Conservation (phyloP, 495 filamentous ascomycete genomes). For the Endocarpon pusillum region DNA sequence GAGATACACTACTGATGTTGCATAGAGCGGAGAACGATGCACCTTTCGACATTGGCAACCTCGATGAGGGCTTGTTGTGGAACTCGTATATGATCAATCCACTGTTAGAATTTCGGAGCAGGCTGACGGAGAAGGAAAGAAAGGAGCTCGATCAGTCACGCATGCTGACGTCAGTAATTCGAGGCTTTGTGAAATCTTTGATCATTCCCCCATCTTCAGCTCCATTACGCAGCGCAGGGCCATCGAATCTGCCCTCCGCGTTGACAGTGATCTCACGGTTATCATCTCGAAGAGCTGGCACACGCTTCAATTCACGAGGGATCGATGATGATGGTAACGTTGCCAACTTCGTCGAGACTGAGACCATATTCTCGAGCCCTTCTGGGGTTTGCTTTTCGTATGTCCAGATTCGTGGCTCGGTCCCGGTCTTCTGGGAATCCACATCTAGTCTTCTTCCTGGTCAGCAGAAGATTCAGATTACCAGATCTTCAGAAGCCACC, state of each 20-base stretch:
- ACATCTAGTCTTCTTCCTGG: constrained; percentile 69
- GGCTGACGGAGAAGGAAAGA: constrained; percentile 54
- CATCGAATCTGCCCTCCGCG: constrained; percentile 57
- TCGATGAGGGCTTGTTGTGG: constrained; percentile 87
- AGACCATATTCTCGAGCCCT: constrained; percentile 52
- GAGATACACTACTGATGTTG: constrained; percentile 28
- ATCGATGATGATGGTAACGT: constrained; percentile 97
- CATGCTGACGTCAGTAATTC: constrained; percentile 83
- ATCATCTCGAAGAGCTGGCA: constrained; percentile 83
- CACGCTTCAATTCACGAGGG: constrained; percentile 86
- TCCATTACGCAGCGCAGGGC: constrained; percentile 24
- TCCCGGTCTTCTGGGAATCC: constrained; percentile 97
- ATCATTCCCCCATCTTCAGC: constrained; percentile 54
- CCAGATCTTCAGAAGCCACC: constrained; percentile 75
- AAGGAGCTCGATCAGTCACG: constrained; percentile 62
- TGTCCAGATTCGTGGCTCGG: constrained; percentile 76
- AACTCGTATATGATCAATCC: constrained; percentile 96
- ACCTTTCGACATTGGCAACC: constrained; percentile 61
- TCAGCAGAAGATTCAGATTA: constrained; percentile 88
- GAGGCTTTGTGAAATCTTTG: constrained; percentile 76
- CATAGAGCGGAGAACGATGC: constrained; percentile 31
- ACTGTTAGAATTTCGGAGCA: constrained; percentile 70
- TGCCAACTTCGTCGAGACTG: constrained; percentile 73
- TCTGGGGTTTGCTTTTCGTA: constrained; percentile 76
- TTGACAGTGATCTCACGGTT: constrained; percentile 83